Percentiles rank a stretch among this genome's conserved stretches.
These are phyloP conservation scores for Torulaspora delbrueckii DNA, from an alignment of 805 yeast species.

Conservation along the genomic window DNA sequence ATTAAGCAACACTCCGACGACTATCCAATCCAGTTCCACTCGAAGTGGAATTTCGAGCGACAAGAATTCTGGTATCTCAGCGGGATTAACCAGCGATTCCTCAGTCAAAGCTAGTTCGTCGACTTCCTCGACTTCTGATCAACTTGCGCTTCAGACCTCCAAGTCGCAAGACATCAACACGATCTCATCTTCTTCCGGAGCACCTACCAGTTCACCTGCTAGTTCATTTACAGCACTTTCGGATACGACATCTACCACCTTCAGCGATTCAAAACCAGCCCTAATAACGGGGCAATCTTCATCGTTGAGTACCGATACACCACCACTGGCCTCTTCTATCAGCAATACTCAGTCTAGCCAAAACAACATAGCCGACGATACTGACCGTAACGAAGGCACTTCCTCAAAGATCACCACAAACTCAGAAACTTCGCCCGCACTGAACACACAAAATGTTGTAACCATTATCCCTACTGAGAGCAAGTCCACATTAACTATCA, in stretches of 20 bases:
- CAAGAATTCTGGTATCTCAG: background rate
- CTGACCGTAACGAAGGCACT: no score
- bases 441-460: no score
- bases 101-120: background rate
- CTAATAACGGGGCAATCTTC: background rate
- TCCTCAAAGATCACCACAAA: no score
- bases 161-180: background rate
- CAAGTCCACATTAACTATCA: background rate
- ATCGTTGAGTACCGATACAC: background rate
- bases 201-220: background rate
- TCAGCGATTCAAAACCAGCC: background rate
- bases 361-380: no score
- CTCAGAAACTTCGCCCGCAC: no score
- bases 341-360: background rate
- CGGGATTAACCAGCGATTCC: no score
- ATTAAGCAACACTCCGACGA: background rate
- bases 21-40: background rate
- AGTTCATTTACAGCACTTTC: background rate
- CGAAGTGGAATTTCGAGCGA: background rate
- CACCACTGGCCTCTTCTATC: background rate
- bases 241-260: background rate
- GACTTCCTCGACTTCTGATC: background rate
- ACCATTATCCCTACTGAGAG: no score
- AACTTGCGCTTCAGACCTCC: background rate
- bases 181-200: background rate